A percentile compares a stretch with the other conserved stretches of the same genome.
Evolutionary conservation across 2,329 filamentous ascomycete species (phyloP).

Genomic region (Volutella citrinella): DNA sequence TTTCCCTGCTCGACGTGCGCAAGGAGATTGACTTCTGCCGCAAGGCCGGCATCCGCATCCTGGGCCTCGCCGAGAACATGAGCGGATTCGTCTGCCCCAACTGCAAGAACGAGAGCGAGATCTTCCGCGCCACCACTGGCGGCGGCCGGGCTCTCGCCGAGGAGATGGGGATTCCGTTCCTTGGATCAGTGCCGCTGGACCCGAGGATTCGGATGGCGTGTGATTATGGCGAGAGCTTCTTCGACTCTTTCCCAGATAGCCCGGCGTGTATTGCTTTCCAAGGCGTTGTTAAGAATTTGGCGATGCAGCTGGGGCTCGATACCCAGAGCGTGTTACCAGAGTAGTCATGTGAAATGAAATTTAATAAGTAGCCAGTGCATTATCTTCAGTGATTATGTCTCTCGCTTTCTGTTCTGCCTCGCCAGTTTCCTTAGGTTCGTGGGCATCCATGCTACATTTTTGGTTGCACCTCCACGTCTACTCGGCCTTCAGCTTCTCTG

Average conservation of each 20-base stretch:
- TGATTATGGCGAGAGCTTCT: constrained; percentile 96
- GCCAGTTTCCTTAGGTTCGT: constrained; percentile 1
- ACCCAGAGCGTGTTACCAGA: constrained; percentile 48
- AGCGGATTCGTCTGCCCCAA: constrained; percentile 93
- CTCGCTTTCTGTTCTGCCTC: constrained; percentile 1
- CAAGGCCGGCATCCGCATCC: constrained; percentile 84
- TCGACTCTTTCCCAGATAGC: constrained; percentile 90
- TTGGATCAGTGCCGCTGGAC: constrained; percentile 88
- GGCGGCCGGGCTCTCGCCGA: constrained; percentile 76
- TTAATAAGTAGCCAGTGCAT: constrained; percentile 15
- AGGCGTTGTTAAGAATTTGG: constrained; percentile 73
- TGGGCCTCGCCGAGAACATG: constrained; percentile 98
- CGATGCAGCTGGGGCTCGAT: constrained; percentile 61
- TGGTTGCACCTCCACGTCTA: no score
- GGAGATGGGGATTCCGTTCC: constrained; percentile 84
- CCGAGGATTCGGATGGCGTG: constrained; percentile 94
- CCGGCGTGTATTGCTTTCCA: constrained; percentile 82
- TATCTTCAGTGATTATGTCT: constrained; percentile 12
- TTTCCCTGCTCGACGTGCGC: constrained; percentile 84
- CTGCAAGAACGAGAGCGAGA: constrained; percentile 77
- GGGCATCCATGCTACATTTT: no score
- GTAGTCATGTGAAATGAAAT: constrained; percentile 17
- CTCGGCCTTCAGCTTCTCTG: constrained; percentile 58
- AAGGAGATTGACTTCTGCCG: constrained; percentile 98
- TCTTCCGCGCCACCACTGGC: constrained; percentile 89